Evolutionary conservation across 2,329 filamentous ascomycete species (phyloP), one percentile per base, ranked within the genome.

Genomic region (Phoma sp.): DNA sequence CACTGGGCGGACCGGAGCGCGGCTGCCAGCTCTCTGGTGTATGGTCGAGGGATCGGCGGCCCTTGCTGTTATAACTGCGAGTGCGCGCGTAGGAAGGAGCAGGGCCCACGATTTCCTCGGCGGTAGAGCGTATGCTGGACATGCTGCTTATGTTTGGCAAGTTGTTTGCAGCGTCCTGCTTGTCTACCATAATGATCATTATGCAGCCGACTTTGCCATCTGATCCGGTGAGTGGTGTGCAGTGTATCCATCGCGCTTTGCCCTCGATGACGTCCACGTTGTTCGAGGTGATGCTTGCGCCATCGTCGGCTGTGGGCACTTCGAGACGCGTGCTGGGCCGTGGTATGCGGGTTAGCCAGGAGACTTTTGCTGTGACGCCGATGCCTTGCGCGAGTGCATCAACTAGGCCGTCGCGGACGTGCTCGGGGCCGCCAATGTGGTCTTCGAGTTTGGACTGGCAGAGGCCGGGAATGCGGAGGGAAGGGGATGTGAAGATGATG

Each of bases 101-200:
- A n/a, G 52, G 41, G 2, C 40, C 36, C 1, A 45, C 21, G 22
- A 31, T 10, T 7, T n/a, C 35, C 0, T 17, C n/a, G 12, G 27
- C 12, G n/a, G 21, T 10, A 12, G 36, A 13, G 6, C 40, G 32
- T 8, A 24, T 27, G 17, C 31, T 31, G 9, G 38, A 21, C 9
- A 52, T 10, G 4, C 10, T n/a, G 25, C 37, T 17, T 6, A 29
- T 17, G 15, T 12, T 43, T 0, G 46, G 21, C 29, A 51, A n/a
- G n/a, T n/a, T 51, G 32, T 44, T 21, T 12, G 9, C 8, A 2
- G 9, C 21, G 9, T 89, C 86, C 48, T 87, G 31, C 31, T 47
- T 84, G 56, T 91, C 87, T 1, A 90, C 85, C 44, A 92, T 81
- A 1, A 91, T 81, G 10, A 91, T 80, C 86, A 92, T 89, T 87